phyloP scores from a whole-genome alignment of 805 yeast genomes.

The Pichia exigua region DNA sequence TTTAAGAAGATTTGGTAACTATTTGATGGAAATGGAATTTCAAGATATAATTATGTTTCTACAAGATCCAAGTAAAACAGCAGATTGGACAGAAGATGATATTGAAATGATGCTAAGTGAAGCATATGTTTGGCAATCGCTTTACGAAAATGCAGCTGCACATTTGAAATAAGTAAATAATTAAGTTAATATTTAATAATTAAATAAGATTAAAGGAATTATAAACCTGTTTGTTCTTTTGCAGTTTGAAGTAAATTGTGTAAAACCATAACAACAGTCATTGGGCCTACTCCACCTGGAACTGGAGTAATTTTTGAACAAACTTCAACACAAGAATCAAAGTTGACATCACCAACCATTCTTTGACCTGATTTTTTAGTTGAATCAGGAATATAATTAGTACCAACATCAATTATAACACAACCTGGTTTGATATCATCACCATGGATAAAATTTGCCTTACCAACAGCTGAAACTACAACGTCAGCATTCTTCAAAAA shows the following conservation, averaged over 20 bases:
- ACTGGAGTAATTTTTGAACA: constrained; percentile 86
- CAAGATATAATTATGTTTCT: constrained; percentile 89
- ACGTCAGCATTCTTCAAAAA: constrained; percentile 68
- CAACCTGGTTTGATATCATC: constrained; percentile 83
- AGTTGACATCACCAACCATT: constrained; percentile 95
- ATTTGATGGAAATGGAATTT: constrained; percentile 77
- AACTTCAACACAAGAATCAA: constrained; percentile 49
- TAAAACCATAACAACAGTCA: constrained; percentile 96
- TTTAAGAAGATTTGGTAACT: constrained; percentile 76
- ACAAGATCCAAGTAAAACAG: constrained; percentile 78
- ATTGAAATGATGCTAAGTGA: constrained; percentile 88
- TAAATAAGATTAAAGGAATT: neutral
- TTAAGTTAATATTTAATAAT: neutral
- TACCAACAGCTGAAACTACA: constrained; percentile 87
- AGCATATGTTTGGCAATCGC: constrained; percentile 93
- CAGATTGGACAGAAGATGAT: constrained; percentile 79
- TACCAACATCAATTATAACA: constrained; percentile 90
- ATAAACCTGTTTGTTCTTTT: constrained; percentile 19
- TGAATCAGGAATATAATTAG: constrained; percentile 75
- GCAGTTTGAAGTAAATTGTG: constrained; percentile 81
- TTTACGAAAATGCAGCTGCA: constrained; percentile 84
- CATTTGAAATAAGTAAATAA: constrained; percentile 44
- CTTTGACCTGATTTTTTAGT: constrained; percentile 69
- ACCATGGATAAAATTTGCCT: constrained; percentile 75
- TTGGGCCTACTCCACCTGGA: constrained; percentile 99